phyloP scores from a whole-genome alignment of 225 moss, liverwort and hornwort species.

The Climacium dendroides region DNA sequence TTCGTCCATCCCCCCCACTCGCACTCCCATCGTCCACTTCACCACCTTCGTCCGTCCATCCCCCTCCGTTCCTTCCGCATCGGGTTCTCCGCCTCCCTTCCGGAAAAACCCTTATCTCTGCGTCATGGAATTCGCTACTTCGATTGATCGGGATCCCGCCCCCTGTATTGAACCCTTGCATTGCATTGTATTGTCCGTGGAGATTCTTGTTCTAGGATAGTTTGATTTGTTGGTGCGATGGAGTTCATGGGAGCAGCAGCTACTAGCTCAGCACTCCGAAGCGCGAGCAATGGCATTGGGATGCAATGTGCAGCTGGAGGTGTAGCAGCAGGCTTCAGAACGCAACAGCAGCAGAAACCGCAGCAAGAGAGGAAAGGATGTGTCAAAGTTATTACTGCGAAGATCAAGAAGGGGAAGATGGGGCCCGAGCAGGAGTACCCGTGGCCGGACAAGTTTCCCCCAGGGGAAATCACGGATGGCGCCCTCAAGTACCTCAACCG shows the following conservation, averaged over 20 bases:
- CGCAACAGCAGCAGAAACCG: background rate
- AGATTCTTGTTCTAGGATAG: background rate
- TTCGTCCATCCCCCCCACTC: background rate
- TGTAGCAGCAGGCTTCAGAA: slow-evolving; percentile 7
- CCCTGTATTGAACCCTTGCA: background rate
- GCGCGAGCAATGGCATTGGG: slow-evolving; percentile 71
- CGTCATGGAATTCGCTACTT: background rate
- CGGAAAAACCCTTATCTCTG: slow-evolving; percentile 25
- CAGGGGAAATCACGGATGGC: slow-evolving; percentile 44
- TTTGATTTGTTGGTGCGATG: background rate
- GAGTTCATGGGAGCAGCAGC: background rate
- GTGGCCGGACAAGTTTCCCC: slow-evolving; percentile 96
- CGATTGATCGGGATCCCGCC: background rate
- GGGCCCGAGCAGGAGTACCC: slow-evolving; percentile 85
- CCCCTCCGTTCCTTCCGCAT: background rate
- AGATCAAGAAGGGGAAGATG: slow-evolving; percentile 97
- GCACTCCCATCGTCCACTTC: background rate
- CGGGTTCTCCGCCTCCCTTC: slow-evolving; percentile 12
- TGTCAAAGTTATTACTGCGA: slow-evolving; percentile 20
- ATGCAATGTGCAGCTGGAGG: slow-evolving; percentile 27
- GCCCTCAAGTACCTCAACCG: slow-evolving; percentile 65
- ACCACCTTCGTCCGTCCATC: background rate
- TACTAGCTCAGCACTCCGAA: slow-evolving; percentile 19
- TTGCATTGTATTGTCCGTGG: background rate
- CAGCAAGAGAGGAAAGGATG: background rate